These are phyloP conservation scores for Asterochloris erici DNA, from an alignment of 139 green algal species.

Conservation along the genomic window DNA sequence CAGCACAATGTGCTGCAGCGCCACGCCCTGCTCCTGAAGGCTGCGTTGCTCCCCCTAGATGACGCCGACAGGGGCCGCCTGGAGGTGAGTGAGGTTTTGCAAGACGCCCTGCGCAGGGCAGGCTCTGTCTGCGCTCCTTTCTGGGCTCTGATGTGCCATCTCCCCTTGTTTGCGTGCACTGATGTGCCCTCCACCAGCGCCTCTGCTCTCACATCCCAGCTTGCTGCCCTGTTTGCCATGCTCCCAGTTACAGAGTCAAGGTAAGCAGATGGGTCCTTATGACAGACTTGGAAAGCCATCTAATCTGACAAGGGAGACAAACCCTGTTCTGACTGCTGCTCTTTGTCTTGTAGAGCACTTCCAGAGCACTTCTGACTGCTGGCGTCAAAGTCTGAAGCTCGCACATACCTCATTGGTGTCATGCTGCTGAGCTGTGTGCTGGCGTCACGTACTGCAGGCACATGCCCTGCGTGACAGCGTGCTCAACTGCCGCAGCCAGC, in stretches of 20 bases:
- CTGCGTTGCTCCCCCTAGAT: conserved; percentile 38
- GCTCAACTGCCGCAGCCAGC: background rate
- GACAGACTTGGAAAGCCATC: too few species aligned
- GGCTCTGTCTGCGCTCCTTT: background rate
- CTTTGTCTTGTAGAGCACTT: too few species aligned
- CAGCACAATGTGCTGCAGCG: conserved; percentile 81
- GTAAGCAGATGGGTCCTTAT: too few species aligned
- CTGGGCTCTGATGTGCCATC: too few species aligned
- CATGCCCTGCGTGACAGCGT: background rate
- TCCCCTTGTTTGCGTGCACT: background rate
- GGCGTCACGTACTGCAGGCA: background rate
- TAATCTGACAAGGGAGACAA: too few species aligned
- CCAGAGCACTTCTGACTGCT: too few species aligned
- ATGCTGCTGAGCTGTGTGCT: background rate
- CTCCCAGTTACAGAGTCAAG: too few species aligned
- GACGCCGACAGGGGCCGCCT: conserved; percentile 32
- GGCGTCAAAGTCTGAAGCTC: too few species aligned
- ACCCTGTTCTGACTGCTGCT: too few species aligned
- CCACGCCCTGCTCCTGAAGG: conserved; percentile 59
- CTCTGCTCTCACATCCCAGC: background rate
- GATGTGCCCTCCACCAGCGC: background rate
- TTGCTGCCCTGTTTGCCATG: background rate
- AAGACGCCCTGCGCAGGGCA: background rate
- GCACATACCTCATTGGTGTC: too few species aligned
- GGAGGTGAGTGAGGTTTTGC: conserved; percentile 7